These are phyloP conservation scores for Anthoceros angustus DNA, from an alignment of 225 moss, liverwort and hornwort genomes.

Conservation along the genomic window DNA sequence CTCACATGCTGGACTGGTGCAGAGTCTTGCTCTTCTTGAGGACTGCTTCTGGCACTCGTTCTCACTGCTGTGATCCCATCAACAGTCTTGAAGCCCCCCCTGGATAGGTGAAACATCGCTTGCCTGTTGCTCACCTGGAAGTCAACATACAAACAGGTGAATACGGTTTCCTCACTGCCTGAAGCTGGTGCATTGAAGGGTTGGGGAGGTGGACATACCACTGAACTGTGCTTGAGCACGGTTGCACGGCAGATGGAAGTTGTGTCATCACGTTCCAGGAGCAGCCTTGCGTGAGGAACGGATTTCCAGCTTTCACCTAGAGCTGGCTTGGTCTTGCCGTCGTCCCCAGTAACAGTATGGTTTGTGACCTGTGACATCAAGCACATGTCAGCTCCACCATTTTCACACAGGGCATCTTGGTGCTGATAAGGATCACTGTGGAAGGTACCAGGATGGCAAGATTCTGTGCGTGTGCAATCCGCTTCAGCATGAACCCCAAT, in stretches of 20 bases:
- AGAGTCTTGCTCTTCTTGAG: background rate
- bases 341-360: conserved; percentile 77
- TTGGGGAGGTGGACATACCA: conserved; percentile 27
- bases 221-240: conserved; percentile 50
- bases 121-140: background rate
- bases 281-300: conserved; percentile 62
- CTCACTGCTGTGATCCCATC: background rate
- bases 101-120: background rate
- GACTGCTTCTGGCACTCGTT: background rate
- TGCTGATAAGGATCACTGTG: background rate
- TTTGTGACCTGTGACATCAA: conserved; percentile 52
- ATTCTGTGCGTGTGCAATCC: conserved; percentile 48
- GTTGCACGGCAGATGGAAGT: conserved; percentile 45
- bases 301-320: conserved; percentile 91
- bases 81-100: background rate
- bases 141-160: too few species aligned
- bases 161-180: background rate
- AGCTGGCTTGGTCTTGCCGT: conserved; percentile 70
- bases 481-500: conserved; percentile 56
- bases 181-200: background rate
- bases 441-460: conserved; percentile 58
- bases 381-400: background rate
- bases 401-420: background rate
- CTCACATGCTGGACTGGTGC: too few species aligned
- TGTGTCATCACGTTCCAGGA: conserved; percentile 43